A percentile compares a stretch with the other conserved stretches of the same genome.
phyloP scores from a whole-genome alignment of 2,329 filamentous ascomycete species.

The Diplodia intermedia region DNA sequence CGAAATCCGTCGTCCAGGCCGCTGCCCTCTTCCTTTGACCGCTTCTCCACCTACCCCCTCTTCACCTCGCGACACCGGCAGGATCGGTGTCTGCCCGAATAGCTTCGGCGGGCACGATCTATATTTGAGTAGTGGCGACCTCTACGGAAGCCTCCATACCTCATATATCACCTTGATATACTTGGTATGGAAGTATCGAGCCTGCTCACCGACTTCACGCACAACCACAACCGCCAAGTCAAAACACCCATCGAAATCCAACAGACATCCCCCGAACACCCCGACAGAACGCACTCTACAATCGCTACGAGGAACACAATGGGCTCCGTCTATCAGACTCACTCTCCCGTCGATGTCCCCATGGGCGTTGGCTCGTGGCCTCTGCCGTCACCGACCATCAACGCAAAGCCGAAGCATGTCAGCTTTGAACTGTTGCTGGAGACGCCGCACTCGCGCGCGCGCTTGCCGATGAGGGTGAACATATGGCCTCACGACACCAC shows the following conservation, averaged over 20 bases:
- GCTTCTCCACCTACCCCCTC: slow-evolving; percentile 40
- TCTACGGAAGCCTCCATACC: slow-evolving; percentile 21
- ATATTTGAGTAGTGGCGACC: slow-evolving; percentile 18
- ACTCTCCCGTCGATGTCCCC: slow-evolving; percentile 8
- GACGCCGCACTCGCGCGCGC: slow-evolving; percentile 72
- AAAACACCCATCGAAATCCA: slow-evolving; percentile 24
- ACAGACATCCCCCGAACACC: slow-evolving; percentile 19
- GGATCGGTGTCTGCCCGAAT: slow-evolving; percentile 41
- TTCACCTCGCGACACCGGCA: slow-evolving; percentile 49
- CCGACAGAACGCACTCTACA: not conserved
- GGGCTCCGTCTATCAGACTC: slow-evolving; percentile 28
- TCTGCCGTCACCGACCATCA: slow-evolving; percentile 38
- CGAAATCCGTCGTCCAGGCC: slow-evolving; percentile 29
- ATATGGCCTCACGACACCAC: slow-evolving; percentile 96
- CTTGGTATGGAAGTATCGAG: slow-evolving; percentile 45
- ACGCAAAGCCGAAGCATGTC: slow-evolving; percentile 68
- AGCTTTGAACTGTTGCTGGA: slow-evolving; percentile 78
- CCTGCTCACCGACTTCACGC: slow-evolving; percentile 39
- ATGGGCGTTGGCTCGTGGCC: slow-evolving; percentile 5
- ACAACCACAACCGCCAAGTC: slow-evolving; percentile 18
- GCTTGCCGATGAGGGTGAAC: slow-evolving; percentile 83
- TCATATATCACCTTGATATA: slow-evolving; percentile 16
- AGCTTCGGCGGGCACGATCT: slow-evolving; percentile 20
- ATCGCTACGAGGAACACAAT: slow-evolving; percentile 18
- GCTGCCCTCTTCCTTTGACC: slow-evolving; percentile 43